Conservation (phyloP, 2,329 filamentous ascomycete species). For the Botrytis byssoidea region DNA sequence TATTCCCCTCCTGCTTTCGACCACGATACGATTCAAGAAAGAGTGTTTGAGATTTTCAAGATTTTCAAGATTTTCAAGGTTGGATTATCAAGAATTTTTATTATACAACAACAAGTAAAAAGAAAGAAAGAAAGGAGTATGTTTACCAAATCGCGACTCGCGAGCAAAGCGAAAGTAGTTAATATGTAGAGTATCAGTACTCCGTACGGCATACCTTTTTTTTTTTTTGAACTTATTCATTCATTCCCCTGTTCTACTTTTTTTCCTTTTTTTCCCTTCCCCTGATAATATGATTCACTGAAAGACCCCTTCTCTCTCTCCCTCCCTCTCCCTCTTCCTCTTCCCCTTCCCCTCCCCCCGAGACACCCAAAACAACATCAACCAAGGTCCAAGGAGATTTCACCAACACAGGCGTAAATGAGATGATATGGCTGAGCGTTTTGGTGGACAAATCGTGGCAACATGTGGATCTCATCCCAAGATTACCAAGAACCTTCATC, state of each 20-base stretch:
- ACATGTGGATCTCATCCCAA: constrained; percentile 16
- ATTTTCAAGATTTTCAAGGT: neutral
- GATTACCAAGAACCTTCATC: constrained; percentile 12
- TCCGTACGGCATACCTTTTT: neutral
- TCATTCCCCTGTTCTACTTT: neutral
- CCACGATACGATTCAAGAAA: neutral
- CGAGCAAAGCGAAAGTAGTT: neutral
- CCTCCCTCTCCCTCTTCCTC: neutral
- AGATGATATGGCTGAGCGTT: constrained; percentile 4
- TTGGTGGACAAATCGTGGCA: constrained; percentile 5
- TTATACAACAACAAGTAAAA: neutral
- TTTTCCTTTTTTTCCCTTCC: neutral
- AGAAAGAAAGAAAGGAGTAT: neutral
- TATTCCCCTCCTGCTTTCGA: neutral
- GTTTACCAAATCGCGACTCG: neutral
- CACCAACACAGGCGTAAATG: neutral
- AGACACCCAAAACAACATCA: neutral
- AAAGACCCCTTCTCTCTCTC: neutral
- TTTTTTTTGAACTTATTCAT: neutral
- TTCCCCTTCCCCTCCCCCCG: neutral
- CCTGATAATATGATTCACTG: neutral
- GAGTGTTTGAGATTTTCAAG: too few species aligned
- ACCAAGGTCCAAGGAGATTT: neutral
- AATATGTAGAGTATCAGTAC: neutral
- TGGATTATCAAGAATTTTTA: neutral